Evolutionary conservation across 331 rosid species (phyloP).

Genomic region (Quercus lobata): DNA sequence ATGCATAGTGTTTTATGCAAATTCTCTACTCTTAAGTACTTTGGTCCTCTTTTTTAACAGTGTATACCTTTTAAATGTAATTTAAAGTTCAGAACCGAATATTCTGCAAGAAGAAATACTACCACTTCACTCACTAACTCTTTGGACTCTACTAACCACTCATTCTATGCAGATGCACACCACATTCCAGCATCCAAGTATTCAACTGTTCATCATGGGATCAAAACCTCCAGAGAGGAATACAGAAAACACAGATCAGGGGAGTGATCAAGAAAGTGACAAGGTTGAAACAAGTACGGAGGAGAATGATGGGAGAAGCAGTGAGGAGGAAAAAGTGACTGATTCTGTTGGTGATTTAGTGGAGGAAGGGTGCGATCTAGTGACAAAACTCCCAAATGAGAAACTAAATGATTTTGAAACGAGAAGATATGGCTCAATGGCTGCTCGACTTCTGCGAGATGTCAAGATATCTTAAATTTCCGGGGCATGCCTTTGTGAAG

Average conservation of each 20-base stretch:
- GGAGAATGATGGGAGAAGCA: slow-evolving; percentile 24
- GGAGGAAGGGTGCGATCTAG: slow-evolving; percentile 31
- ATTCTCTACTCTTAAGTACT: background rate
- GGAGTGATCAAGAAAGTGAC: slow-evolving; percentile 26
- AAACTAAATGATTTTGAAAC: slow-evolving; percentile 79
- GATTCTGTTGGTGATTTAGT: slow-evolving; percentile 26
- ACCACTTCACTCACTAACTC: background rate
- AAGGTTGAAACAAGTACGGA: slow-evolving; percentile 21
- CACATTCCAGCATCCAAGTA: slow-evolving; percentile 88
- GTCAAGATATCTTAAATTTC: slow-evolving; percentile 50
- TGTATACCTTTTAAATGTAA: background rate
- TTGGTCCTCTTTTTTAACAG: background rate
- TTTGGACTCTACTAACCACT: slow-evolving; percentile 2
- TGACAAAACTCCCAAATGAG: slow-evolving; percentile 20
- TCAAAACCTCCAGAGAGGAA: slow-evolving; percentile 30
- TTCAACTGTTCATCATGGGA: slow-evolving; percentile 76
- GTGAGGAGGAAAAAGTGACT: slow-evolving; percentile 21
- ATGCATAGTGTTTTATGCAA: background rate
- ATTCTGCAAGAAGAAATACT: background rate
- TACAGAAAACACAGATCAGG: slow-evolving; percentile 20
- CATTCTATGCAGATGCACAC: slow-evolving; percentile 72
- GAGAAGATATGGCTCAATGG: slow-evolving; percentile 79
- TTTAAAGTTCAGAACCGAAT: background rate
- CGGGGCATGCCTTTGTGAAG: background rate
- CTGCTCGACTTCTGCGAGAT: slow-evolving; percentile 77